Evolutionary conservation across 768 basidiomycete species (phyloP), one percentile per base, ranked within the genome.

Genomic region (Hygrocybe coccinea): DNA sequence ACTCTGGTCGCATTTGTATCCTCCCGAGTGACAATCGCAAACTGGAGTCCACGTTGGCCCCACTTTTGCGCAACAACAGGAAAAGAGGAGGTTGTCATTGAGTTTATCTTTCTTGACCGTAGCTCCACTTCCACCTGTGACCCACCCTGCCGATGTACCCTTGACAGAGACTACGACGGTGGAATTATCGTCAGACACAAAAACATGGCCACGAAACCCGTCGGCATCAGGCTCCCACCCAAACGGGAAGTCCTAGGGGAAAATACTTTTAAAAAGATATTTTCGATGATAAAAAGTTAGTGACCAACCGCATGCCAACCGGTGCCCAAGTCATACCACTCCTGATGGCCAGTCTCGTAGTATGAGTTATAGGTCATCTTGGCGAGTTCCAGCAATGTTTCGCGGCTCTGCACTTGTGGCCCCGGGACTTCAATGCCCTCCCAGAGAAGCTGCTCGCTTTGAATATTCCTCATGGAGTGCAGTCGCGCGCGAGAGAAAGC

Each of bases 41-140:
- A 97, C 95, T 0, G 95, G 79, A 17, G 81, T 83, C 95, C 95
- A 98, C 0, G 91, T 91, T 52, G 92, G 90, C 34, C 89, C 91
- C n/a, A 97, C 90, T 6, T 89, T 80, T 2, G 93, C 95, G 64
- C 95, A 98, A 69, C 95, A 98, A 70, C 95, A 98, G 3, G 91
- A 88, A 74, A 95, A 95, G 34, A 98, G 73, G n/a, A 95, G 73
- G 65, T 95, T 98, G 64, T 97, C 95, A 71, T 98, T 98, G 56
- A 86, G 70, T 72, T 94, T 95, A 75, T 98, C 95, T 69, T 89
- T 97, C 64, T 77, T 79, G 38, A 82, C 79, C 8, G 95, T 97
- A 11, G 89, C 86, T 4, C 93, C 92, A 2, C 89, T 86, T 15
- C 82, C 83, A 14, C 79, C 79, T 0, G 74, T 74, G 7, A 90